phyloP scores from a whole-genome alignment of 441 rosid genomes.

The Gossypium gossypioides region DNA sequence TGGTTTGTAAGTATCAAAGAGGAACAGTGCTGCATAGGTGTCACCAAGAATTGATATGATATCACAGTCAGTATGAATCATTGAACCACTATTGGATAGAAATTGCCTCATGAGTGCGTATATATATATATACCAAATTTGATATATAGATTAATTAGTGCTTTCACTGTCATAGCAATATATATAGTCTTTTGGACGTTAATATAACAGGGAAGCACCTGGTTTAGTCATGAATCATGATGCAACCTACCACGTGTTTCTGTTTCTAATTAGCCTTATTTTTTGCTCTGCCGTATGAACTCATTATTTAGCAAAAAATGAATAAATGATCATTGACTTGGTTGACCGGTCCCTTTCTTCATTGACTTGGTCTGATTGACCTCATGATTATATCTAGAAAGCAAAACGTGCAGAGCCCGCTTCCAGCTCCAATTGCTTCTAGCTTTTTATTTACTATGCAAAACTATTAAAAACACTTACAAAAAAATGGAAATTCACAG shows the following conservation, averaged over 20 bases:
- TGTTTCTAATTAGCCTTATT: background rate
- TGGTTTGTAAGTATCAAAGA: no score
- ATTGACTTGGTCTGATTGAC: constrained; percentile 32
- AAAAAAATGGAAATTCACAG: background rate
- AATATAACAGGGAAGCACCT: background rate
- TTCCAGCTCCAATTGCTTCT: background rate
- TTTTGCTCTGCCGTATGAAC: background rate
- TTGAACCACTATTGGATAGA: no score
- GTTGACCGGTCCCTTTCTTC: constrained; percentile 34
- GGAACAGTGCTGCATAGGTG: no score
- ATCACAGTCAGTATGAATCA: no score
- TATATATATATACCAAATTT: no score
- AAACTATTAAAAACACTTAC: background rate
- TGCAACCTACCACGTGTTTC: background rate
- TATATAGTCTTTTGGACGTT: background rate
- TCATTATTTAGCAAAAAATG: background rate
- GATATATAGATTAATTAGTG: background rate
- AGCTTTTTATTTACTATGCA: background rate
- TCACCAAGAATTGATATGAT: no score
- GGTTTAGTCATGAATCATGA: constrained; percentile 9
- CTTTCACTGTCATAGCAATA: background rate
- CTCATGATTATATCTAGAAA: constrained; percentile 12
- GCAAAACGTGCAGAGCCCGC: background rate
- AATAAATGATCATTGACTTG: constrained; percentile 19
- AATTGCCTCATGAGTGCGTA: no score